These are phyloP conservation scores for Venturiaceae sp. DNA, from an alignment of 2,329 filamentous ascomycete species.

Conservation along the genomic window DNA sequence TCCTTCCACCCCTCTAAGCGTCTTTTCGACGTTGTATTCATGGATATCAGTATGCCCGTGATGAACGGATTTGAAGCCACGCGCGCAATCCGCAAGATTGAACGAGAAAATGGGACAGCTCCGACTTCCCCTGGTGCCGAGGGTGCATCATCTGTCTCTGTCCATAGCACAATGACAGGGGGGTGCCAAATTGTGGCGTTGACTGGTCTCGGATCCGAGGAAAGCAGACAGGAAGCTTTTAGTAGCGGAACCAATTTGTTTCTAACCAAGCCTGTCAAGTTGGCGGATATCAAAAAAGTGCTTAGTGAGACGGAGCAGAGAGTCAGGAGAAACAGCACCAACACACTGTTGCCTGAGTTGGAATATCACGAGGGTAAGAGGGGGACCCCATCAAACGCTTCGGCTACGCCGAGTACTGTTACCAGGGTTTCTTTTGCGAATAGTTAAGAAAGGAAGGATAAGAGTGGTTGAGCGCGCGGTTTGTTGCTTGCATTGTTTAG, in stretches of 20 bases:
- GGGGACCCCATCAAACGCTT: background rate
- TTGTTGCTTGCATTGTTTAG: no score
- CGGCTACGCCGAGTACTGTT: background rate
- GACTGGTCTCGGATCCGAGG: constrained; percentile 19
- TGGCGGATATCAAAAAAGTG: constrained; percentile 14
- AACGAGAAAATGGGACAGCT: constrained; percentile 26
- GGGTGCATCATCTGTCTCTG: no score
- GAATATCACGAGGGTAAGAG: background rate
- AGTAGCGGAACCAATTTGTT: constrained; percentile 21
- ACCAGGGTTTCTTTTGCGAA: background rate
- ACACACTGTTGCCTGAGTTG: no score
- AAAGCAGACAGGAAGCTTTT: constrained; percentile 18
- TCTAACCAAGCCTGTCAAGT: constrained; percentile 22
- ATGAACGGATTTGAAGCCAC: constrained; percentile 42
- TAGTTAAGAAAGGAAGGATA: no score
- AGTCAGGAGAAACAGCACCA: constrained; percentile 17
- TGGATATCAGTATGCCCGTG: constrained; percentile 49
- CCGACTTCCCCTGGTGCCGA: background rate
- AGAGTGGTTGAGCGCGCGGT: no score
- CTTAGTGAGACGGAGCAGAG: background rate
- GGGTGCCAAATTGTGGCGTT: constrained; percentile 16
- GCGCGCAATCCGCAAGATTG: constrained; percentile 37
- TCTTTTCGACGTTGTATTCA: constrained; percentile 17
- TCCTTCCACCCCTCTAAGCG: background rate
- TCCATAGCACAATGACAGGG: no score